Conservation (phyloP, 768 basidiomycete genomes). For the Lactarius vividus region DNA sequence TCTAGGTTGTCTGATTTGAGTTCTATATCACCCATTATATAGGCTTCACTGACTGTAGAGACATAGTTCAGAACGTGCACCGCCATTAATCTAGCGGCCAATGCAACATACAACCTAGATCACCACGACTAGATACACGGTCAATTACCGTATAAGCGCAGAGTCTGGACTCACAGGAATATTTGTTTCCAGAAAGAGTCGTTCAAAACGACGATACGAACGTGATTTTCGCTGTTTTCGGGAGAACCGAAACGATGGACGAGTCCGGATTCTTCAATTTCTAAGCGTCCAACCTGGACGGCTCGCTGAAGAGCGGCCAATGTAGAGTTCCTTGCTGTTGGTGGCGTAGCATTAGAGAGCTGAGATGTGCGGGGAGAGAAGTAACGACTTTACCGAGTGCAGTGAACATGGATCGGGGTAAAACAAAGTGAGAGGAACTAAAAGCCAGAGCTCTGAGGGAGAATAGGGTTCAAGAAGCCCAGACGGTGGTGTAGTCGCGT, state of each 20-base stretch:
- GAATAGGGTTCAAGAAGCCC: too few relatives aligned
- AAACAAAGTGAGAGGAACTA: background rate
- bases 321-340: constrained; percentile 33
- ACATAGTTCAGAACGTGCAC: background rate
- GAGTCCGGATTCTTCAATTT: constrained; percentile 32
- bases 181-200: constrained; percentile 38
- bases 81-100: background rate
- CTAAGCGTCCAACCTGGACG: constrained; percentile 32
- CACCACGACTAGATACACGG: constrained; percentile 30
- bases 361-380: background rate
- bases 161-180: constrained; percentile 32
- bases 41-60: constrained; percentile 38
- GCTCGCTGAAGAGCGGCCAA: constrained; percentile 30
- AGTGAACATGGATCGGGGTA: constrained; percentile 1
- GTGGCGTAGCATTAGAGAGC: background rate
- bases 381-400: constrained; percentile 10
- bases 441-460: background rate
- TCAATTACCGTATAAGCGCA: background rate
- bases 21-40: constrained; percentile 38
- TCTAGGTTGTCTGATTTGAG: constrained; percentile 32
- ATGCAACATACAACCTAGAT: constrained; percentile 35
- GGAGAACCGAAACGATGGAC: constrained; percentile 31
- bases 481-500: too few relatives aligned
- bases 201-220: constrained; percentile 33
- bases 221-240: constrained; percentile 16